These are phyloP conservation scores for Monilinia aucupariae DNA, from an alignment of 2,329 filamentous ascomycete species.

Conservation along the genomic window DNA sequence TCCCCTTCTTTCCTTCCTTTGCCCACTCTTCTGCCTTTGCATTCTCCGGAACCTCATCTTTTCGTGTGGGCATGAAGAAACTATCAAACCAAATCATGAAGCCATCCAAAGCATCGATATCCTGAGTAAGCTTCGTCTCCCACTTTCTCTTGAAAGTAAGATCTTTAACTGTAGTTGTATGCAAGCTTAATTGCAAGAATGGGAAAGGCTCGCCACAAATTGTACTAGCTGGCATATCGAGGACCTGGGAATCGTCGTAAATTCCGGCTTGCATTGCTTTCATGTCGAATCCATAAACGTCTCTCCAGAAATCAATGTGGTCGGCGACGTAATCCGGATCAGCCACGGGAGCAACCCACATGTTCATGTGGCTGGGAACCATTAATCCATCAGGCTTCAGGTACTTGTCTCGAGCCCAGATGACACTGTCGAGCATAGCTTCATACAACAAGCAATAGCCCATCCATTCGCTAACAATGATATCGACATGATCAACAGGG, in stretches of 20 bases:
- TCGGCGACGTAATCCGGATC: conserved; percentile 74
- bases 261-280: conserved; percentile 79
- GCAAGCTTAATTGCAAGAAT: conserved; percentile 72
- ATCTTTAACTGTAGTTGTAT: conserved; percentile 65
- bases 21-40: conserved; percentile 59
- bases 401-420: conserved; percentile 83
- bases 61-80: conserved; percentile 68
- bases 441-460: conserved; percentile 91
- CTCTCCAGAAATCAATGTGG: conserved; percentile 78
- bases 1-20: conserved; percentile 50
- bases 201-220: conserved; percentile 56
- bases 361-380: conserved; percentile 77
- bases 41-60: conserved; percentile 43
- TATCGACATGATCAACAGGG: conserved; percentile 76
- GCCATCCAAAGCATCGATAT: conserved; percentile 70
- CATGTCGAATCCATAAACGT: conserved; percentile 96
- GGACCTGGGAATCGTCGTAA: conserved; percentile 74
- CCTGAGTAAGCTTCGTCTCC: conserved; percentile 52
- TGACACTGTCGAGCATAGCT: conserved; percentile 89
- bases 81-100: conserved; percentile 93
- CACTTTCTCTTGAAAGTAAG: conserved; percentile 70
- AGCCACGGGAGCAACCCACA: conserved; percentile 75
- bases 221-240: conserved; percentile 58
- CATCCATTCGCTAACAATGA: conserved; percentile 98
- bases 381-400: conserved; percentile 74